phyloP scores from a whole-genome alignment of 2,329 filamentous ascomycete genomes.

The Verticillium klebahnii region DNA sequence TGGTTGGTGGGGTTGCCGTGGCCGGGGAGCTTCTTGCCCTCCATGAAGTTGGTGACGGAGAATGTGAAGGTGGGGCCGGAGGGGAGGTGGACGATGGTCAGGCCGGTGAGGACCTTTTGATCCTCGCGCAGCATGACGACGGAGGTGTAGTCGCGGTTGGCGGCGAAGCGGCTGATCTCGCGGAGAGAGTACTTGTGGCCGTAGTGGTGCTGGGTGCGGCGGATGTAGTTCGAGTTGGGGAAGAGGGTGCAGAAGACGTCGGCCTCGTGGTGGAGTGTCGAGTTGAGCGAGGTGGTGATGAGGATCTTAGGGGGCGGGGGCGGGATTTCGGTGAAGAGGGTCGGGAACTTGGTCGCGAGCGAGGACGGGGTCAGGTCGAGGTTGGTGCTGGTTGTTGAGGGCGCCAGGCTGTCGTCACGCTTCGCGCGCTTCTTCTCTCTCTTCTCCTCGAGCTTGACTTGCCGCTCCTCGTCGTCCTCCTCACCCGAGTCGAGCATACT shows the following conservation, averaged over 20 bases:
- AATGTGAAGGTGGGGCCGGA: conserved; percentile 90
- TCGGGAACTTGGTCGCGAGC: conserved; percentile 56
- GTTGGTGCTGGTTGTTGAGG: conserved; percentile 59
- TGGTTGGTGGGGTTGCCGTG: conserved; percentile 87
- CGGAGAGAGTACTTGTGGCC: conserved; percentile 87
- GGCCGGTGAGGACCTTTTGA: conserved; percentile 73
- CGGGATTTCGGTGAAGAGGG: conserved; percentile 55
- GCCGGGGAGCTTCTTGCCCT: conserved; percentile 80
- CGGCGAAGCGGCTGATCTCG: conserved; percentile 83
- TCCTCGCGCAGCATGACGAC: conserved; percentile 86
- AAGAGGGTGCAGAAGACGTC: conserved; percentile 75
- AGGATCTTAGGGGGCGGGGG: conserved; percentile 74
- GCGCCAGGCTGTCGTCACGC: conserved; percentile 46
- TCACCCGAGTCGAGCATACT: conserved; percentile 73
- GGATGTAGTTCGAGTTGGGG: conserved; percentile 83
- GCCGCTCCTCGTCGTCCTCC: conserved; percentile 46
- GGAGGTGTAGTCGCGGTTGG: conserved; percentile 77
- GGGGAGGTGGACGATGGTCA: conserved; percentile 82
- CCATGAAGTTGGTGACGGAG: conserved; percentile 82
- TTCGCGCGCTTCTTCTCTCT: conserved; percentile 32
- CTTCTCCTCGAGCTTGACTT: conserved; percentile 34
- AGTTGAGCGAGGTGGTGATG: conserved; percentile 86
- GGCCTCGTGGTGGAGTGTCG: conserved; percentile 80
- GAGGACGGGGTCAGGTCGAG: conserved; percentile 59
- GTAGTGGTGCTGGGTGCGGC: conserved; percentile 76